phyloP scores from a whole-genome alignment of 176 grass and related monocot genomes.

The Hordeum vulgare region MorexV3_pseudomolecules_assembly NC_058521.1:115654740-115655239 shows the following conservation, averaged over 20 bases:
- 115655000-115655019: background rate
- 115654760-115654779: background rate
- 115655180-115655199: slow-evolving; percentile 82
- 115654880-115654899: background rate
- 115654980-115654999: background rate
- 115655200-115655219: slow-evolving; percentile 62
- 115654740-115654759: background rate
- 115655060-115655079: slow-evolving; percentile 25
- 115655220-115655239: slow-evolving; percentile 59
- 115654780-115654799: background rate
- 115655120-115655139: slow-evolving; percentile 48
- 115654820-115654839: background rate
- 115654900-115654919: background rate
- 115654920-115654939: background rate
- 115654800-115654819: slow-evolving; percentile 1
- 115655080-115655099: slow-evolving; percentile 53
- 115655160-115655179: slow-evolving; percentile 73
- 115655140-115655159: slow-evolving; percentile 75
- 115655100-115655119: slow-evolving; percentile 80
- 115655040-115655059: slow-evolving; percentile 31
- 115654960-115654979: background rate
- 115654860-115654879: background rate
- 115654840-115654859: background rate
- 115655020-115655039: background rate
- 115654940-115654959: background rate